phyloP scores from a whole-genome alignment of 176 grass and related monocot genomes.

The Oryza meridionalis region DNA sequence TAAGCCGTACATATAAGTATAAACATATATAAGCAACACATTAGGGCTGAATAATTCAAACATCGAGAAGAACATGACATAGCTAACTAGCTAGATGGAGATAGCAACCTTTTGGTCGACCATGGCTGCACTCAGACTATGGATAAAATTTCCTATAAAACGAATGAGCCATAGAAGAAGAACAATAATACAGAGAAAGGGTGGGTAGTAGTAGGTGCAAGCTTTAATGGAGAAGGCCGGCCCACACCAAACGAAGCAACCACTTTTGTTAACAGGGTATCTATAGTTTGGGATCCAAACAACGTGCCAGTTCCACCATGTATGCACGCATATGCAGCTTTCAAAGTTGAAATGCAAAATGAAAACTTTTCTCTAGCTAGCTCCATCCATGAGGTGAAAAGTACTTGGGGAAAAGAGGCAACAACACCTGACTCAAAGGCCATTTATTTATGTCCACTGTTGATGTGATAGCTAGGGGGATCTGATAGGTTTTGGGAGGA shows the following conservation, averaged over 20 bases:
- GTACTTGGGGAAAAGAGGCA: slow-evolving; percentile 10
- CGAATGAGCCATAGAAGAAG: too few relatives aligned
- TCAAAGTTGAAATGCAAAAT: slow-evolving; percentile 12
- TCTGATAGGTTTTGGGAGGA: slow-evolving; percentile 30
- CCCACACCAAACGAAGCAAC: slow-evolving; percentile 4
- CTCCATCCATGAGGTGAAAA: not conserved
- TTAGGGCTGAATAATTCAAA: not conserved
- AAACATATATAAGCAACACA: too few relatives aligned
- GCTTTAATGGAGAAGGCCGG: not conserved
- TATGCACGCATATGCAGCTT: not conserved
- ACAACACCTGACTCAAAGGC: slow-evolving; percentile 20
- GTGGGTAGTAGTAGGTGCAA: not conserved
- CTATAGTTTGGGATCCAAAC: not conserved
- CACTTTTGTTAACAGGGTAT: not conserved
- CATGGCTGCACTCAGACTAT: not conserved
- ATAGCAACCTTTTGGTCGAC: not conserved
- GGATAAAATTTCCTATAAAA: too few relatives aligned
- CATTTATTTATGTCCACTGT: slow-evolving; percentile 20
- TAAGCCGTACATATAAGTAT: too few relatives aligned
- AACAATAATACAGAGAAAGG: not conserved
- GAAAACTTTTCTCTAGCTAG: not conserved
- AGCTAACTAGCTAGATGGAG: not conserved
- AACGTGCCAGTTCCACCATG: not conserved
- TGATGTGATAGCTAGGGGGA: slow-evolving; percentile 7
- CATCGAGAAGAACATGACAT: not conserved